Evolutionary conservation across 371 early-diverging fungal species (phyloP).

Genomic region (Phascolomyces articulosus): DNA sequence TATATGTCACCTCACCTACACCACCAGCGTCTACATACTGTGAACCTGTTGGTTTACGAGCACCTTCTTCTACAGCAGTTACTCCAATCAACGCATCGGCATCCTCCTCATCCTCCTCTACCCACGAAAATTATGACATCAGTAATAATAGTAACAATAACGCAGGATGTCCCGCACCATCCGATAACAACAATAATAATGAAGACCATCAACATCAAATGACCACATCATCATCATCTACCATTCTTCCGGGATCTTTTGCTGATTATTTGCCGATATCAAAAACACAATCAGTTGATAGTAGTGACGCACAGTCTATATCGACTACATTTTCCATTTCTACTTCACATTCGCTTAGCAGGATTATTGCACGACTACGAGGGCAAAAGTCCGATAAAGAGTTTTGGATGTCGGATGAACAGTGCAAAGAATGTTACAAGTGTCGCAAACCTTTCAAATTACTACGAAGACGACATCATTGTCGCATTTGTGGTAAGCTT

Average conservation of each 20-base stretch:
- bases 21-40: slow-evolving; percentile 22
- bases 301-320: slow-evolving; percentile 57
- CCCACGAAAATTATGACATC: slow-evolving; percentile 9
- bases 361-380: slow-evolving; percentile 58
- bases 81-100: slow-evolving; percentile 14
- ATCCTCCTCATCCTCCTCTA: not conserved
- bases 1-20: slow-evolving; percentile 27
- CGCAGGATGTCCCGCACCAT: not conserved
- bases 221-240: slow-evolving; percentile 10
- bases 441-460: slow-evolving; percentile 77
- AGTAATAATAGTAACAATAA: not conserved
- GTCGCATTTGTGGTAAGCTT: slow-evolving; percentile 79
- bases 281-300: slow-evolving; percentile 45
- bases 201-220: slow-evolving; percentile 7
- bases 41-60: slow-evolving; percentile 15
- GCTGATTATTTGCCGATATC: slow-evolving; percentile 32
- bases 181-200: not conserved
- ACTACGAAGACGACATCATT: slow-evolving; percentile 82
- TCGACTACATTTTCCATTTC: slow-evolving; percentile 57
- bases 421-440: slow-evolving; percentile 82
- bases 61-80: slow-evolving; percentile 24
- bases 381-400: slow-evolving; percentile 71
- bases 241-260: slow-evolving; percentile 21
- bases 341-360: slow-evolving; percentile 61
- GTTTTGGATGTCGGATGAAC: slow-evolving; percentile 89